Evolutionary conservation across 2,329 filamentous ascomycete species (phyloP), one percentile per base, ranked within the genome.

Genomic region (Hysterium pulicare): DNA sequence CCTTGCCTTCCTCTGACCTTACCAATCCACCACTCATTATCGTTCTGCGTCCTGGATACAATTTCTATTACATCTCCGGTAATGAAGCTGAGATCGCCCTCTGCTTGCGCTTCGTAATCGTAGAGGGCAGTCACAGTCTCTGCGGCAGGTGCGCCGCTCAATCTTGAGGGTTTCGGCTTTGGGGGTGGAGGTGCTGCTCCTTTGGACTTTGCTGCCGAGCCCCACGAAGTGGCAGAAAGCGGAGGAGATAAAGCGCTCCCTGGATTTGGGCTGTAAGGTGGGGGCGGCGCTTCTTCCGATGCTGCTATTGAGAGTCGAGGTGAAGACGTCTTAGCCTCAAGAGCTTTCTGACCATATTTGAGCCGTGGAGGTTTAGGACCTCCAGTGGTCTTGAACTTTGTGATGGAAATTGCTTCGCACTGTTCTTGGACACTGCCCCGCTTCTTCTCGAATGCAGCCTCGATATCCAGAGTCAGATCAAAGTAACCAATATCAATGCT

Each of bases 11-110:
- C 89, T 45, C 85, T 76, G 41, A 95, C 63, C 62, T 82, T 87
- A 28, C 93, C 93, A 7, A 78, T 84, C 93, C 93, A 98, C 93
- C 93, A 98, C 68, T 98, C 93, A 55, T 98, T 97, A 39, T 88
- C 84, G 58, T 95, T 96, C 49, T 79, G 76, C n/a, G 89, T 95
- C 53, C 87, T 79, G 46, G 77, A 78, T 2, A 93, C 66, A 54
- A 98, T 90, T 66, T 97, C 90, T 58, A 98, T 97, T 4, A 86
- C 72, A 48, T 98, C 93, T 4, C 91, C 90, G 0, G 88, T 82
- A 15, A 78, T 79, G 71, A 98, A 98, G 58, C 87, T 95, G 49
- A 98, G 72, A 63, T 98, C 93, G 3, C 90, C 90, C 50, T 95
- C 90, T 1, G 91, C 90, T 64, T 97, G 90, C 5, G 93, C 93